Evolutionary conservation across 331 rosid species (phyloP).

Genomic region (Erythrophleum ivorense): DNA sequence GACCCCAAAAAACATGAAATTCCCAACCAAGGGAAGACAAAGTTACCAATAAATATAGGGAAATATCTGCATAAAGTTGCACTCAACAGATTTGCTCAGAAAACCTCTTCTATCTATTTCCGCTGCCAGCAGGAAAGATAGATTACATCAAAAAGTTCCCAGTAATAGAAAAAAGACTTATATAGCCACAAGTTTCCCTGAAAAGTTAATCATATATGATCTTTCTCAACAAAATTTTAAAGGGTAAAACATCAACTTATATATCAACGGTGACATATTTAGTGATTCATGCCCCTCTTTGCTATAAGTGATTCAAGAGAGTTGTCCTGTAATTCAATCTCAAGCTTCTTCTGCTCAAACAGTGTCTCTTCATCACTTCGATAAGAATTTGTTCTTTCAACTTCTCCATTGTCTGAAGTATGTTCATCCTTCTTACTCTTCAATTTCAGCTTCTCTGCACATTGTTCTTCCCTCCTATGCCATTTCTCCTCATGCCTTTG

Average conservation of each 20-base stretch:
- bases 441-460: no score
- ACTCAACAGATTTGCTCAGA: conserved; percentile 81
- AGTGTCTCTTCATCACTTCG: no score
- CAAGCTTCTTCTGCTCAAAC: no score
- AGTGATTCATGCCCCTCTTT: conserved; percentile 24
- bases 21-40: conserved; percentile 23
- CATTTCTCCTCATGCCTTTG: no score
- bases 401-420: no score
- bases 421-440: no score
- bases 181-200: not conserved
- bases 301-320: not conserved
- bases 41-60: conserved; percentile 13
- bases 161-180: not conserved
- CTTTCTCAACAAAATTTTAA: not conserved
- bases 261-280: not conserved
- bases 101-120: conserved; percentile 72
- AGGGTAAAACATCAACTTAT: not conserved
- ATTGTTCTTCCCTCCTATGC: no score
- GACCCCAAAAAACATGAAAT: not conserved
- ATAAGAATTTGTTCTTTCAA: no score
- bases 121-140: conserved; percentile 79
- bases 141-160: conserved; percentile 67
- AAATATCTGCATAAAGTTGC: conserved; percentile 46
- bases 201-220: not conserved
- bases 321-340: no score